Evolutionary conservation across 2,329 filamentous ascomycete species (phyloP).

Genomic region (Elsinoe arachidis): DNA sequence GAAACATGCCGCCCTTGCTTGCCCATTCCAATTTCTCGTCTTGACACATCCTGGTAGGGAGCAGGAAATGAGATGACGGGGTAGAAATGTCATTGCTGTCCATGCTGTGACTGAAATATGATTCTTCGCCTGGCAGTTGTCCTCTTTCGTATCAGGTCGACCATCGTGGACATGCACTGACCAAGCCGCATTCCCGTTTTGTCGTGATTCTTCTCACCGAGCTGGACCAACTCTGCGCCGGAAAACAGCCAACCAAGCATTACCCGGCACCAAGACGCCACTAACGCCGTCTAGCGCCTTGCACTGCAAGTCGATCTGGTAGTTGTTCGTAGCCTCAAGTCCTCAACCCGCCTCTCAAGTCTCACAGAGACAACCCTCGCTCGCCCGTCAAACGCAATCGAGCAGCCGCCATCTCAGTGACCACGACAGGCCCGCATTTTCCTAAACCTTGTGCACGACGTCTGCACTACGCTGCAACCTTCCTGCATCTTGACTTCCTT

Average conservation of each 20-base stretch:
- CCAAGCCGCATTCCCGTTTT: constrained; percentile 6
- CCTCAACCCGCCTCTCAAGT: neutral
- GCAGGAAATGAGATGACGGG: neutral
- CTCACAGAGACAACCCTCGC: neutral
- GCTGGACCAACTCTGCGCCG: neutral
- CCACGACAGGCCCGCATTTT: neutral
- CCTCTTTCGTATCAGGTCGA: neutral
- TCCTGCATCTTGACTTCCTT: neutral
- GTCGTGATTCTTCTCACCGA: constrained; percentile 6
- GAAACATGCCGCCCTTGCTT: neutral
- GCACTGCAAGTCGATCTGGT: neutral
- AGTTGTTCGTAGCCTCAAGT: constrained; percentile 3
- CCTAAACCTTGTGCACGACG: too few relatives aligned
- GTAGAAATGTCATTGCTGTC: neutral
- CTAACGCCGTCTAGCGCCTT: constrained; percentile 8
- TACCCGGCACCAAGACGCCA: constrained; percentile 3
- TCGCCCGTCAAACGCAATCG: constrained; percentile 9
- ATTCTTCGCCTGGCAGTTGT: neutral
- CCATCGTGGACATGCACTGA: neutral
- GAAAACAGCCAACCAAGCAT: neutral
- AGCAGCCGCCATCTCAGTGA: neutral
- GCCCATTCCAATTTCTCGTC: neutral
- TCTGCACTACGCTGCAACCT: neutral
- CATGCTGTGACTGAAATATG: neutral
- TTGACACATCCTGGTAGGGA: neutral